Conservation (phyloP, 306 rosid genomes). For the Vicia faba region DNA sequence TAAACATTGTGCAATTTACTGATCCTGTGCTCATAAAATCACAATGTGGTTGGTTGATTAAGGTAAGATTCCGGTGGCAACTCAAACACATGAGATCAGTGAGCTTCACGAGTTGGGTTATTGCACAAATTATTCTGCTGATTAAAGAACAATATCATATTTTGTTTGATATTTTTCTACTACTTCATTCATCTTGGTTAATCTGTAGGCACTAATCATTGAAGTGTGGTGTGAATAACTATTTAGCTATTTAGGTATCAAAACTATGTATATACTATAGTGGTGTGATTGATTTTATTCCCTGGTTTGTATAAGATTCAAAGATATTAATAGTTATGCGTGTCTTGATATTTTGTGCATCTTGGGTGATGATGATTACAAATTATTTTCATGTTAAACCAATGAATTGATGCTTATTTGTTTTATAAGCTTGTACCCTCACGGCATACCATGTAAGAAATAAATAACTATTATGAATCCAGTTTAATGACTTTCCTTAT, state of each 20-base stretch:
- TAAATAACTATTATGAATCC: slow-evolving; percentile 6
- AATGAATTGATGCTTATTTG: slow-evolving; percentile 7
- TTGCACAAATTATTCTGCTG: neutral
- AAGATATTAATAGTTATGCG: neutral
- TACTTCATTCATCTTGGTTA: neutral
- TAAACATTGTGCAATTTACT: neutral
- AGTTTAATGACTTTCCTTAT: slow-evolving; percentile 13
- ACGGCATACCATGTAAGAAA: slow-evolving; percentile 17
- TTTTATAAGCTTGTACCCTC: slow-evolving; percentile 3
- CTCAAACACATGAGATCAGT: neutral
- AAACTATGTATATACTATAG: neutral
- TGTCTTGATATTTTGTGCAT: neutral
- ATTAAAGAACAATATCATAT: slow-evolving; percentile 2
- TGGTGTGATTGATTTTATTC: neutral
- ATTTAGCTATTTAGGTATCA: neutral
- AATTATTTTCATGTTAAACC: slow-evolving; percentile 17
- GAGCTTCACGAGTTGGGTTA: neutral
- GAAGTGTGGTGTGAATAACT: neutral
- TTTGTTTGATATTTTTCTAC: slow-evolving; percentile 4
- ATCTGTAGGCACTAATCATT: slow-evolving; percentile 13
- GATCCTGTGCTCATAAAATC: slow-evolving; percentile 6
- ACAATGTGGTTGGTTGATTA: neutral
- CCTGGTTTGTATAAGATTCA: neutral
- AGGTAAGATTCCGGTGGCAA: neutral
- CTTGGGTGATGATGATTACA: slow-evolving; percentile 10